Evolutionary conservation across 192 early-diverging fungal species (phyloP).

Genomic region (Coemansia sp.): DNA sequence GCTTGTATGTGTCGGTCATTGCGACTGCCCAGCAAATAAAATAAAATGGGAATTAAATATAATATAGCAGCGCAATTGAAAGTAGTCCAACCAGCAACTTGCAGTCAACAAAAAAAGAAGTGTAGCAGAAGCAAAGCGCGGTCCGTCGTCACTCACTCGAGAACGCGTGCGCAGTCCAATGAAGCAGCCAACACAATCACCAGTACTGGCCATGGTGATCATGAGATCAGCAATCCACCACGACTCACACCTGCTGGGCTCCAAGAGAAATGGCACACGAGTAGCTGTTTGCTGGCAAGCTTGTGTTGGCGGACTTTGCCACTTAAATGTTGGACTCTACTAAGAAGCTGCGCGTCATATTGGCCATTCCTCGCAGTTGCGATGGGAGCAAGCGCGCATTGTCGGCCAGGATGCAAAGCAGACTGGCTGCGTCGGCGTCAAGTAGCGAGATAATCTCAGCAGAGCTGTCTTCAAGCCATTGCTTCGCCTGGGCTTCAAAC

Average conservation of each 20-base stretch:
- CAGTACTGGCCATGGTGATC: too few species aligned
- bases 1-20: constrained; percentile 39
- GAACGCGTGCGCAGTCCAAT: too few species aligned
- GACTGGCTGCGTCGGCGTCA: constrained; percentile 24
- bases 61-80: too few species aligned
- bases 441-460: constrained; percentile 34
- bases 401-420: constrained; percentile 8
- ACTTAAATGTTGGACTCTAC: too few species aligned
- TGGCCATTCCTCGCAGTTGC: constrained; percentile 29
- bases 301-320: too few species aligned
- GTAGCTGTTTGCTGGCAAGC: too few species aligned
- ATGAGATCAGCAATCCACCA: too few species aligned
- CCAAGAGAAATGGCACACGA: too few species aligned
- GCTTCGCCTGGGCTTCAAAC: constrained; percentile 19
- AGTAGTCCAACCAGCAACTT: too few species aligned
- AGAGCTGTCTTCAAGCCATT: constrained; percentile 25
- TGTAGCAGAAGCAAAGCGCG: neutral
- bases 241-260: too few species aligned
- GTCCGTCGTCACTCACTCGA: too few species aligned
- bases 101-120: neutral
- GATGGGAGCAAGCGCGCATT: constrained; percentile 29
- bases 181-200: too few species aligned
- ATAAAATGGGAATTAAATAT: neutral
- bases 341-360: constrained; percentile 41
- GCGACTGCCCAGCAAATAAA: neutral